Base-by-base conservation (phyloP, 441 rosid genomes). In the Pelargonium citronellum region DNA sequence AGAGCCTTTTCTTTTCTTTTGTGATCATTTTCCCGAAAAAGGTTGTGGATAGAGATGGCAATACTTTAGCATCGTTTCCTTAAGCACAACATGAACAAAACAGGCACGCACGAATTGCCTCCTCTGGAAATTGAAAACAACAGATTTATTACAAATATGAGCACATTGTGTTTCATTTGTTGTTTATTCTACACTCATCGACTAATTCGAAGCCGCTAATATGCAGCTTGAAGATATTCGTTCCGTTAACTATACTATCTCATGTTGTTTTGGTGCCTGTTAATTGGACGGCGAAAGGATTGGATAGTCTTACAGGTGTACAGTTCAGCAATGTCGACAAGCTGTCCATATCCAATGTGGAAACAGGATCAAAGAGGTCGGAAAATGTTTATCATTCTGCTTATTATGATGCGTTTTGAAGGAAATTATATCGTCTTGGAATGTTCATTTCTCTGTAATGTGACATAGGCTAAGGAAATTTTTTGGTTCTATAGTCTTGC, bases 281-380 rank as follows among this genome's bases (percentile, higher is more conserved):
- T 74, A 95, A 92, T 76, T 88, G 88, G 64, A 91, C 99, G 43
- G 88, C 91, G 78, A 97, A 92, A 67, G 89, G 93, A 16, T 74
- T 95, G 30, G 73, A 81, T 4, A 53, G 17, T 15, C 60, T 53
- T 53, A 19, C 81, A 70, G 98, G 91, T 67, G 81, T 95, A 72
- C 95, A 91, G 7, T 79, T 85, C 69, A 95, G 93, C 76, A 77
- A 92, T 76, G 89, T 95, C n/a, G 98, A 95, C 80, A 95, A 85
- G 84, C 96, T 95, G 55, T 95, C 99, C 0, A 91, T 95, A 77
- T 95, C 99, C 5, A 95, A 92, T 77, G 98, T 95, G 61, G 89
- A 73, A 27, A 90, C 97, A 19, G 44, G 79, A 78, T 95, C 99
- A 74, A 74, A 77, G 67, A 88, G 91, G 98, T 89, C 69, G 82